phyloP scores from a whole-genome alignment of 192 early-diverging fungal species.

The Coemansia sp. region DNA sequence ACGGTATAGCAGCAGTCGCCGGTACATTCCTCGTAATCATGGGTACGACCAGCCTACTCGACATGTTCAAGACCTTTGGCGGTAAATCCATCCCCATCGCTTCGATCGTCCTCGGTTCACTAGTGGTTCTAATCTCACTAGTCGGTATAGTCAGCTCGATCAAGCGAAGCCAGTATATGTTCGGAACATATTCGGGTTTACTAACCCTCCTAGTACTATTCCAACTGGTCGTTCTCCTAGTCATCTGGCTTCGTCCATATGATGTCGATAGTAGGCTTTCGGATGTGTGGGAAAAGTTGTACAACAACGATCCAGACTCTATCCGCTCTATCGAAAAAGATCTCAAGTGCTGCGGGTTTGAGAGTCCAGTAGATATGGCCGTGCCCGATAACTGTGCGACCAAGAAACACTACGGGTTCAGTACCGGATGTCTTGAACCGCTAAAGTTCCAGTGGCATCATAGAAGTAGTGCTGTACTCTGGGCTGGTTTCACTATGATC shows the following conservation, averaged over 20 bases:
- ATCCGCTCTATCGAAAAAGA: slow-evolving; percentile 54
- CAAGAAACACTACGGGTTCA: slow-evolving; percentile 44
- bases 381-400: slow-evolving; percentile 41
- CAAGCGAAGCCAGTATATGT: slow-evolving; percentile 45
- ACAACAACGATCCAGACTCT: slow-evolving; percentile 51
- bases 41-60: slow-evolving; percentile 21
- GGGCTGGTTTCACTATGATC: slow-evolving; percentile 34
- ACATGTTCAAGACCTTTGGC: slow-evolving; percentile 34
- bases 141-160: slow-evolving; percentile 52
- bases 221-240: slow-evolving; percentile 22
- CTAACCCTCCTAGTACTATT: slow-evolving; percentile 28
- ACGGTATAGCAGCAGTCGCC: slow-evolving; percentile 18
- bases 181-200: slow-evolving; percentile 35
- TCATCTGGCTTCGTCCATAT: slow-evolving; percentile 34
- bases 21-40: slow-evolving; percentile 31
- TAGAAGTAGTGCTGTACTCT: slow-evolving; percentile 10
- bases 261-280: slow-evolving; percentile 40
- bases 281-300: slow-evolving; percentile 53
- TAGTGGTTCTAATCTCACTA: slow-evolving; percentile 46
- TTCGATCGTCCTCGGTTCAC: slow-evolving; percentile 37
- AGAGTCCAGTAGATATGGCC: slow-evolving; percentile 43
- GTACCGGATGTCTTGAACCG: slow-evolving; percentile 22
- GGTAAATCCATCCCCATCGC: slow-evolving; percentile 47
- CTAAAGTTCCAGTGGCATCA: slow-evolving; percentile 29
- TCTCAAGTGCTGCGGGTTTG: slow-evolving; percentile 57